phyloP scores from a whole-genome alignment of 306 rosid species.

The Ziziphus jujuba region DNA sequence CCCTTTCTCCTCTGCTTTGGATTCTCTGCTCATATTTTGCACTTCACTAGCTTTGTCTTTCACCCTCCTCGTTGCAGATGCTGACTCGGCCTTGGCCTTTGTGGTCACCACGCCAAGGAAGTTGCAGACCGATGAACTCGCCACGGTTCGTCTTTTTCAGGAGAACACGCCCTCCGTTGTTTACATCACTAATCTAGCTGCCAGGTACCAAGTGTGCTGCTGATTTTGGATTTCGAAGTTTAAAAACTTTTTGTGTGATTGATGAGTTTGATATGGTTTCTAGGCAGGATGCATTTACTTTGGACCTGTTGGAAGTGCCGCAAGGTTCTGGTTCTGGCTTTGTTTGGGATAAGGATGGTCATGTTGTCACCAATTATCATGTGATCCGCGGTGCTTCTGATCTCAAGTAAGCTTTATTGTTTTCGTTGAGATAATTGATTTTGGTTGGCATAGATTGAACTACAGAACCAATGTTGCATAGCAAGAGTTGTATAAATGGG shows the following conservation, averaged over 20 bases:
- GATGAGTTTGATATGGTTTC: slow-evolving; percentile 24
- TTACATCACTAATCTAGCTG: slow-evolving; percentile 89
- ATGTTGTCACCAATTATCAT: slow-evolving; percentile 92
- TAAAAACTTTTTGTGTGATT: neutral
- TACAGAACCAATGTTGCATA: neutral
- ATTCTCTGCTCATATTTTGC: slow-evolving; percentile 58
- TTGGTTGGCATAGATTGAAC: neutral
- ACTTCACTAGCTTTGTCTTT: slow-evolving; percentile 72
- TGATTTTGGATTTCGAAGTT: neutral
- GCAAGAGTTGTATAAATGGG: too few species aligned
- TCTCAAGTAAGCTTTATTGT: slow-evolving; percentile 56
- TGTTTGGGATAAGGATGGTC: slow-evolving; percentile 86
- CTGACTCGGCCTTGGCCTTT: slow-evolving; percentile 75
- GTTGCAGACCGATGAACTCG: slow-evolving; percentile 88
- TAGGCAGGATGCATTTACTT: slow-evolving; percentile 96
- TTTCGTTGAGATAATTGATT: slow-evolving; percentile 4
- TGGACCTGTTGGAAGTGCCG: slow-evolving; percentile 95
- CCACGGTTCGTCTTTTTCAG: slow-evolving; percentile 88
- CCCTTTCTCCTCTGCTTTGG: slow-evolving; percentile 17
- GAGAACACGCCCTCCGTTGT: slow-evolving; percentile 96
- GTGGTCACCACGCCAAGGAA: slow-evolving; percentile 70
- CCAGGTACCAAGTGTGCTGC: slow-evolving; percentile 34
- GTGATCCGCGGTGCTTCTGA: slow-evolving; percentile 99
- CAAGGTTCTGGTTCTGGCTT: slow-evolving; percentile 98
- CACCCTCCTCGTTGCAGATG: slow-evolving; percentile 59